These are phyloP conservation scores for Reutealis trisperma DNA, from an alignment of 345 rosid species.

Conservation along the genomic window DNA sequence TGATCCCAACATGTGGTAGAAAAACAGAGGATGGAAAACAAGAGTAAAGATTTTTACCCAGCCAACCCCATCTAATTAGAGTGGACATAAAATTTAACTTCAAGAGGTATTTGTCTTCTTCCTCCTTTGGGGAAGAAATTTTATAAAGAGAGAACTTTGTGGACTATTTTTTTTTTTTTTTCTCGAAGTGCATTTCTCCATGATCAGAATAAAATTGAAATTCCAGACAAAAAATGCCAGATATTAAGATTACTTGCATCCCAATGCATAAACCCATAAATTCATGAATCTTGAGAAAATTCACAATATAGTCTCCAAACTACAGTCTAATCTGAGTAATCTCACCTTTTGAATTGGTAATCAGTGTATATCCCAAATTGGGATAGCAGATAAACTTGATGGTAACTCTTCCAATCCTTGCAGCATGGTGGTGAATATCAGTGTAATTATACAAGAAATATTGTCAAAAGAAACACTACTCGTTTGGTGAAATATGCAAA, in stretches of 20 bases:
- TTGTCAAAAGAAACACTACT: slow-evolving; percentile 1
- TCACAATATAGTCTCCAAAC: not conserved
- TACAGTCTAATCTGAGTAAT: not conserved
- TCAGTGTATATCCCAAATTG: not conserved
- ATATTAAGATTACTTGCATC: not conserved
- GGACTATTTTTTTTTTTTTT: too few relatives aligned
- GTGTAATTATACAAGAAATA: not conserved
- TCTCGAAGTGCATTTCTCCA: not conserved
- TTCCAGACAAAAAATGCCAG: not conserved
- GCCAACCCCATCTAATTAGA: not conserved
- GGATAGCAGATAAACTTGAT: not conserved
- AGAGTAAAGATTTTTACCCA: not conserved
- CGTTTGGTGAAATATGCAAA: slow-evolving; percentile 38
- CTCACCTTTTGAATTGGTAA: not conserved
- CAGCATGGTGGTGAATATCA: not conserved
- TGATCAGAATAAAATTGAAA: not conserved
- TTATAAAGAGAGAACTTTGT: not conserved
- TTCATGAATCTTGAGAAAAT: not conserved
- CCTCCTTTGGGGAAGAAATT: not conserved
- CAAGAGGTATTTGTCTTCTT: too few relatives aligned
- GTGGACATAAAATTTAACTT: not conserved
- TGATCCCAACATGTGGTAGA: not conserved
- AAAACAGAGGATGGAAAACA: not conserved
- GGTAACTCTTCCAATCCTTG: not conserved
- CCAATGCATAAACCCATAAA: not conserved